Evolutionary conservation across 768 basidiomycete species (phyloP).

Genomic region (Saitozyma sp.): DNA sequence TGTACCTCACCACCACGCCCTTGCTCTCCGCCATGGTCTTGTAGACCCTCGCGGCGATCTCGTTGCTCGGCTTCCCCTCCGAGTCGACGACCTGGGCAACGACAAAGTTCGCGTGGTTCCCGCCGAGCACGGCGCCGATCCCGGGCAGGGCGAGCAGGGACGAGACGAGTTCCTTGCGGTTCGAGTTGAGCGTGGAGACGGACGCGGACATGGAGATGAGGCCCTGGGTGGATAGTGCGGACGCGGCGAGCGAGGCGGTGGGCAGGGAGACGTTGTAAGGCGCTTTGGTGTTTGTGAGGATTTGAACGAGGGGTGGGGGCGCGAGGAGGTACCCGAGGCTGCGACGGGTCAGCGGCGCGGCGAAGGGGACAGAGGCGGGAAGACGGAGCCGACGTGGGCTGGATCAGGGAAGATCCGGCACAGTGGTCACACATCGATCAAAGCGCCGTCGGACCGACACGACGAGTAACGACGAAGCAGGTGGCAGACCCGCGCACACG

Average conservation of each 20-base stretch:
- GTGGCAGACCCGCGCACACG: too few relatives aligned
- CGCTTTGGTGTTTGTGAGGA: slow-evolving; percentile 92
- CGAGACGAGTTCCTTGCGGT: slow-evolving; percentile 62
- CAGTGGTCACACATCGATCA: too few relatives aligned
- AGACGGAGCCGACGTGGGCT: too few relatives aligned
- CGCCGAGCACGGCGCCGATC: slow-evolving; percentile 68
- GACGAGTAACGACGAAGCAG: too few relatives aligned
- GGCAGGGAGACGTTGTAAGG: slow-evolving; percentile 95
- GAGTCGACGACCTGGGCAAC: slow-evolving; percentile 70
- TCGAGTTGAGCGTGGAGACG: slow-evolving; percentile 61
- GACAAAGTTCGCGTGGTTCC: slow-evolving; percentile 86
- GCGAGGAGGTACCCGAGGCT: slow-evolving; percentile 89
- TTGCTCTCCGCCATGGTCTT: slow-evolving; percentile 77
- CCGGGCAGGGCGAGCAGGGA: slow-evolving; percentile 58
- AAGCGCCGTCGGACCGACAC: too few relatives aligned
- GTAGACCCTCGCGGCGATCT: slow-evolving; percentile 68
- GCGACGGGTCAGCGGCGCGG: slow-evolving; percentile 7
- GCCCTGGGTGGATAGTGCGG: slow-evolving; percentile 71
- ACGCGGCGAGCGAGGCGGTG: slow-evolving; percentile 75
- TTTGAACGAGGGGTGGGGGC: slow-evolving; percentile 83
- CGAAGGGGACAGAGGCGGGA: not conserved
- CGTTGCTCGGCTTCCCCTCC: slow-evolving; percentile 43
- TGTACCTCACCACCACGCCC: slow-evolving; percentile 85
- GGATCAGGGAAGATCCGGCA: too few relatives aligned
- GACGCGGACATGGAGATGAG: slow-evolving; percentile 67